A percentile compares a stretch with the other conserved stretches of the same genome.
Conservation (phyloP, 2,329 filamentous ascomycete species). For the Arthroderma uncinatum region DNA sequence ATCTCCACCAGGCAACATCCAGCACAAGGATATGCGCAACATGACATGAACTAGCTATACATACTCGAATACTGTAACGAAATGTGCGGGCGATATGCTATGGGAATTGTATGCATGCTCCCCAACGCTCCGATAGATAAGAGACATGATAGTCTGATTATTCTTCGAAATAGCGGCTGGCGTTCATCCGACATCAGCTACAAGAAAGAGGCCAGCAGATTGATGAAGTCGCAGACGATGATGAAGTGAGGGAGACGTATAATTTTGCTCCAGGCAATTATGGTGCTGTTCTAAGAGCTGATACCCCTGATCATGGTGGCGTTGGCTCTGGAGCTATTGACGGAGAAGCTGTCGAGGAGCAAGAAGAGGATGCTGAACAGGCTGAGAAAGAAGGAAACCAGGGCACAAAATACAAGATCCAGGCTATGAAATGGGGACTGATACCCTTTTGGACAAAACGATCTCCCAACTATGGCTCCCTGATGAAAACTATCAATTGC, state of each 20-base stretch:
- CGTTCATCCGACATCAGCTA: constrained; percentile 62
- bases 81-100: constrained; percentile 60
- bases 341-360: constrained; percentile 16
- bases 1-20: too few species aligned
- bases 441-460: constrained; percentile 89
- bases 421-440: constrained; percentile 93
- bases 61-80: neutral
- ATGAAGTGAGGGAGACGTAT: constrained; percentile 62
- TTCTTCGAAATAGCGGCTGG: constrained; percentile 50
- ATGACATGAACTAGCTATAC: neutral
- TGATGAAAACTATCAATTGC: constrained; percentile 90
- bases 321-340: constrained; percentile 20
- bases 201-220: constrained; percentile 64
- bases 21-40: neutral
- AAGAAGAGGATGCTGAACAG: constrained; percentile 18
- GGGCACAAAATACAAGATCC: constrained; percentile 58
- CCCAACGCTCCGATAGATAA: neutral
- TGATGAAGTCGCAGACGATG: constrained; percentile 59
- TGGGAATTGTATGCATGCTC: constrained; percentile 45
- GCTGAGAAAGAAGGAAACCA: constrained; percentile 13
- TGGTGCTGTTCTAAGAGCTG: constrained; percentile 75
- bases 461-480: constrained; percentile 61
- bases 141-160: neutral
- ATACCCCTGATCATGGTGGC: constrained; percentile 52
- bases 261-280: constrained; percentile 86